Conservation (phyloP, 257 asterid genomes). For the Echium plantagineum region DNA sequence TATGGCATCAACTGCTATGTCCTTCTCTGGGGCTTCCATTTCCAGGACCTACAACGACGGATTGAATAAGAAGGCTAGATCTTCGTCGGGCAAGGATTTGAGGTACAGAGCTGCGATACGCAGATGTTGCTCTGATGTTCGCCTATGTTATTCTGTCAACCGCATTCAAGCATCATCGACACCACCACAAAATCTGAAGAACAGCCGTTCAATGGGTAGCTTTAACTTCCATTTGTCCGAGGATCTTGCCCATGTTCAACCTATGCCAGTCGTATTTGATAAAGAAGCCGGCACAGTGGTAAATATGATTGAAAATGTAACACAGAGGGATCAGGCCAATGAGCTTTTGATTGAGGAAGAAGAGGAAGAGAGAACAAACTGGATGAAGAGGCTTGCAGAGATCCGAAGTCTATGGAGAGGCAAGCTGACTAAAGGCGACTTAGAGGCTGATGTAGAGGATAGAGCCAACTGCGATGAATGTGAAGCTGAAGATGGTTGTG, state of each 20-base stretch:
- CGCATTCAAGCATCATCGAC: constrained; percentile 23
- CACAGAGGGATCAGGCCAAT: constrained; percentile 15
- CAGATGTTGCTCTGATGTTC: constrained; percentile 29
- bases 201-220: constrained; percentile 32
- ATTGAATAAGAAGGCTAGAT: constrained; percentile 16
- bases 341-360: constrained; percentile 12
- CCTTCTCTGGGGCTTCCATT: constrained; percentile 22
- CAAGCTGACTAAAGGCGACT: constrained; percentile 21
- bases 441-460: constrained; percentile 7
- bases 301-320: constrained; percentile 11
- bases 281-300: constrained; percentile 24
- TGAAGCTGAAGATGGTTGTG: constrained; percentile 35
- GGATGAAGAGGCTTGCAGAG: constrained; percentile 63
- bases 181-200: constrained; percentile 32
- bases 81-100: constrained; percentile 9
- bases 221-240: constrained; percentile 42
- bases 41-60: constrained; percentile 19
- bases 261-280: constrained; percentile 36
- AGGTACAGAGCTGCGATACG: constrained; percentile 1
- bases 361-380: constrained; percentile 33
- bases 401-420: constrained; percentile 47
- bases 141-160: constrained; percentile 19
- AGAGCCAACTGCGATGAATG: constrained; percentile 21
- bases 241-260: constrained; percentile 23
- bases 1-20: constrained; percentile 39